Base-by-base conservation (phyloP, 805 yeast species). In the Candida sithepensis region DNA sequence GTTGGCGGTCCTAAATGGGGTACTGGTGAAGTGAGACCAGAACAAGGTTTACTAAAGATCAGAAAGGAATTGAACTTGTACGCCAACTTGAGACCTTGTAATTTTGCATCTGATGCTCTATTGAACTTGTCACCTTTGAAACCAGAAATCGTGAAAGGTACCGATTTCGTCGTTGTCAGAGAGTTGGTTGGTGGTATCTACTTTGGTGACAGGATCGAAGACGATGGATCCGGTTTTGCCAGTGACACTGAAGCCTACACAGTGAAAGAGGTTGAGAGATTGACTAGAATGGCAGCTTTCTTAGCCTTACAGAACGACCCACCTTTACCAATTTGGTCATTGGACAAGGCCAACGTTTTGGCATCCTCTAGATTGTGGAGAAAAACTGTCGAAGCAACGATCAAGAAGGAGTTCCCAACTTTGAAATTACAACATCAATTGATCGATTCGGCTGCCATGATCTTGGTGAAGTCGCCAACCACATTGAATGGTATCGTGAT, bases 1-100 rank as follows among this genome's bases (percentile, higher is more conserved):
- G 99, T 94, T 30, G 99, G 99, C 54, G 99, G 99, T 30, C 99
- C 99, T 52, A 94, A 94, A 72, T 94, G 99, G 99, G 98, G 98
- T 33, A 88, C 97, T 23, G 97, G 97, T 43, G 64, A 77, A 12
- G 98, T 92, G 41, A 84, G 99, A 73, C 99, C 99, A 44, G 99
- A 94, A 69, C 98, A 89, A 71, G 99, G 99, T 50, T 78, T 94
- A 57, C 78, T 94, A 55, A 80, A 91, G 73, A 92, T 94, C 68
- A 82, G 99, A 71, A 94, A 94, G 69, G 98, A 90, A 68, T 79
- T 94, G 65, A 87, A 85, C 67, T 75, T 94, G 57, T 94, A 94
- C 68, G 99, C 99, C 49, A 94, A 94, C 70, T 79, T 94, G 69
- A 85, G 99, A 69, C 99, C 99, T 42, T 92, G 98, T 71, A 87